These are phyloP conservation scores for Corinectria fuckeliana DNA, from an alignment of 2,329 filamentous ascomycete genomes.

Conservation along the genomic window DNA sequence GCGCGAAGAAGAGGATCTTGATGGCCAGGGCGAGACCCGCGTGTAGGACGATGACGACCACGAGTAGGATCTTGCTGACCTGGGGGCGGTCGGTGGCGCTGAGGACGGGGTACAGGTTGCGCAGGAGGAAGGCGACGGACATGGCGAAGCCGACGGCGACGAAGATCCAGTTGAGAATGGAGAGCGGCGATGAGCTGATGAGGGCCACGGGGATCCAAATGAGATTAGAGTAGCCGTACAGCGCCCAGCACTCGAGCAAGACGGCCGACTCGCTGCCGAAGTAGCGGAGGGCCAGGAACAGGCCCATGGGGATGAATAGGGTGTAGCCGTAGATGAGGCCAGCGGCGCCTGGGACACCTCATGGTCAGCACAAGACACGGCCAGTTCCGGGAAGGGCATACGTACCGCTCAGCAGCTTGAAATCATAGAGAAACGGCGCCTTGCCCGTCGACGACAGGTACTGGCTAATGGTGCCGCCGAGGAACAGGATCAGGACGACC, in stretches of 20 bases:
- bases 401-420: conserved; percentile 81
- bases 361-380: conserved; percentile 15
- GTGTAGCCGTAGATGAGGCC: conserved; percentile 97
- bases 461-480: conserved; percentile 93
- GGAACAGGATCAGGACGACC: conserved; percentile 91
- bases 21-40: conserved; percentile 91
- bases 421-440: conserved; percentile 88
- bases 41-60: conserved; percentile 85
- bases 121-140: conserved; percentile 81
- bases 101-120: conserved; percentile 90
- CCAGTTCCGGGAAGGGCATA: conserved; percentile 18
- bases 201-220: conserved; percentile 96
- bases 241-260: conserved; percentile 90
- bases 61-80: conserved; percentile 84
- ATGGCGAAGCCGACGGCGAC: conserved; percentile 85
- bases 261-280: conserved; percentile 94
- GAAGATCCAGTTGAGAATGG: conserved; percentile 91
- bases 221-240: conserved; percentile 96
- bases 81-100: conserved; percentile 87
- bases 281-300: conserved; percentile 92
- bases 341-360: conserved; percentile 68
- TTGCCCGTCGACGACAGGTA: conserved; percentile 76
- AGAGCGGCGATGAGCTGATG: conserved; percentile 87
- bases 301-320: conserved; percentile 78
- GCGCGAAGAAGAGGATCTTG: conserved; percentile 95